Evolutionary conservation across 2,329 filamentous ascomycete species (phyloP), one percentile per base, ranked within the genome.

Genomic region (Hymenoscyphus linearis): DNA sequence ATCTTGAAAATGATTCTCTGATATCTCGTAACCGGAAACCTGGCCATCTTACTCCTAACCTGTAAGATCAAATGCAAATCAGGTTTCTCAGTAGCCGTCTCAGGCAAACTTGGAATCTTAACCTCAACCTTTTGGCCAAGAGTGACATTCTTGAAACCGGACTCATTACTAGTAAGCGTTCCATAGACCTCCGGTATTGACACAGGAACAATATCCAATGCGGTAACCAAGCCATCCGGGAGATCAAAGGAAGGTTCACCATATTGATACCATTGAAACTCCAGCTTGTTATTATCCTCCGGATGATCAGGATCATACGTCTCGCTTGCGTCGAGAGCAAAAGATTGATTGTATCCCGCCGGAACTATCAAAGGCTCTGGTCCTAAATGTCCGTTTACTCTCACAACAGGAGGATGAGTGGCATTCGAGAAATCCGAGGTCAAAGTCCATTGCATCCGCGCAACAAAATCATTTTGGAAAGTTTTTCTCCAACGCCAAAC

Each of bases 401-500:
- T 71, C 0, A 62, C 62, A 4, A 78, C 73, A 1, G 77, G 77
- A 16, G 76, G 74, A 59, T 79, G 77, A 35, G 73, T 76, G 0
- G 70, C 73, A 47, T 72, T 72, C 13, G 63, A 62, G 26, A 73
- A 69, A 12, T 75, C 70, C 0, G 68, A 52, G 16, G 72, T 57
- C 60, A 81, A 66, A 0, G 72, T 77, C 79, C 79, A 81, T 61
- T 77, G 75, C 60, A 81, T 78, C 2, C 79, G 68, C 2, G 79
- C 78, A 0, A 77, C 77, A 61, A 81, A 80, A 58, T 80, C 78
- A 55, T 78, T 76, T 65, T 81, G 79, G 58, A 77, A 81, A 0
- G 78, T 76, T 56, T 76, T 71, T 16, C 78, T 69, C 79, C 79
- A 82, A 27, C 79, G 73, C 78, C 79, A 82, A 47, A 81, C 76